Conservation (phyloP, 1,284 basidiomycete species). For the Takashimella tepidaria region DNA sequence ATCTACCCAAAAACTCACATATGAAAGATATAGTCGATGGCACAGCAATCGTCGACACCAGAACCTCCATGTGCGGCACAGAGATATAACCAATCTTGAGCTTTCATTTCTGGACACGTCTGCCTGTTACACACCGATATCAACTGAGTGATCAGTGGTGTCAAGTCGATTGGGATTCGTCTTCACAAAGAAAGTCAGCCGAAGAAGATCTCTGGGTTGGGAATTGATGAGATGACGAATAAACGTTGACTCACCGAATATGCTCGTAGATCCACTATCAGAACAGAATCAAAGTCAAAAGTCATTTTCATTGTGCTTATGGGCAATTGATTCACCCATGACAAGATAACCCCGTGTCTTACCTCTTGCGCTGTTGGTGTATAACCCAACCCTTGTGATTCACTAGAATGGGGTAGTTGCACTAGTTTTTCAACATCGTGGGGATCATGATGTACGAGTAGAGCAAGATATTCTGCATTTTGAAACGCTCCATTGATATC, state of each 20-base stretch:
- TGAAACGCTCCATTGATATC: conserved; percentile 81
- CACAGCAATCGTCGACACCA: conserved; percentile 70
- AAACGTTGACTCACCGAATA: conserved; percentile 61
- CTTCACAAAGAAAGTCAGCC: conserved; percentile 49
- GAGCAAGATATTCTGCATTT: conserved; percentile 87
- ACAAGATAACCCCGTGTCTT: conserved; percentile 20
- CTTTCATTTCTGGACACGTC: conserved; percentile 93
- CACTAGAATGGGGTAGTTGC: conserved; percentile 57
- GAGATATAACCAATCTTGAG: conserved; percentile 91
- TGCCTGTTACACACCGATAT: conserved; percentile 76
- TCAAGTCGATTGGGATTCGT: conserved; percentile 85
- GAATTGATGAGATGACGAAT: too few relatives aligned
- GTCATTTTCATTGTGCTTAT: too few relatives aligned
- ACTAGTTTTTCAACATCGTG: conserved; percentile 82
- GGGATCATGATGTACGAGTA: conserved; percentile 75
- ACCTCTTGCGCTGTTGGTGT: background rate
- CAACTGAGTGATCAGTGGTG: conserved; percentile 79
- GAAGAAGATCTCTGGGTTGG: background rate
- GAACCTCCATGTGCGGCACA: conserved; percentile 73
- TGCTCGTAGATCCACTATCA: conserved; percentile 96
- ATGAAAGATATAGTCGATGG: conserved; percentile 94
- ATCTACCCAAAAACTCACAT: conserved; percentile 58
- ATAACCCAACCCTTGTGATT: conserved; percentile 2
- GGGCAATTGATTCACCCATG: conserved; percentile 28
- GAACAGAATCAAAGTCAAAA: too few relatives aligned